phyloP scores from a whole-genome alignment of 1,139 yeast species.

The Hemisphaericaspora subhashii region DNA sequence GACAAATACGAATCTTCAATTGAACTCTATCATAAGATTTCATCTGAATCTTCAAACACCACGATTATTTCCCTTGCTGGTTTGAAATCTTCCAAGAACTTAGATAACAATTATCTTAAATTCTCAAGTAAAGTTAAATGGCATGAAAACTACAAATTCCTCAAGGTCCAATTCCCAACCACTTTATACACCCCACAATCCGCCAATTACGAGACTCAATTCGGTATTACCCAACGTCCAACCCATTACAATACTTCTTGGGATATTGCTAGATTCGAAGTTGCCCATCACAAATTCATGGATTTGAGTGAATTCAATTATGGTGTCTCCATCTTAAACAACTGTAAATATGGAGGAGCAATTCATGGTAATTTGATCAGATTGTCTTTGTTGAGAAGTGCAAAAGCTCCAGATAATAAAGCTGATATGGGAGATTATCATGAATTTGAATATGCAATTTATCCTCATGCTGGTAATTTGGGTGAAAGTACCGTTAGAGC shows the following conservation, averaged over 20 bases:
- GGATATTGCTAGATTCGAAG: conserved; percentile 97
- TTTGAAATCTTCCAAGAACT: conserved; percentile 25
- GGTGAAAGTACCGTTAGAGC: conserved; percentile 64
- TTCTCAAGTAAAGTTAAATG: conserved; percentile 76
- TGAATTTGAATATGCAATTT: conserved; percentile 75
- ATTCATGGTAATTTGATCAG: conserved; percentile 89
- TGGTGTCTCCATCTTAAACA: conserved; percentile 86
- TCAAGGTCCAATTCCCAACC: conserved; percentile 94
- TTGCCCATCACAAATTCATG: conserved; percentile 90
- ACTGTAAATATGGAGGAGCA: conserved; percentile 87
- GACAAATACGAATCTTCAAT: conserved; percentile 65
- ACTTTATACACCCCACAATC: conserved; percentile 64
- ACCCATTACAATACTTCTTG: conserved; percentile 93
- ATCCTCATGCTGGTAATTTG: conserved; percentile 75
- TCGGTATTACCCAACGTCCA: conserved; percentile 86
- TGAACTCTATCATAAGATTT: conserved; percentile 57
- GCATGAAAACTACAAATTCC: conserved; percentile 84
- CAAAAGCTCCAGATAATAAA: conserved; percentile 87
- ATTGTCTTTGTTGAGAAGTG: conserved; percentile 75
- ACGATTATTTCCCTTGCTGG: conserved; percentile 76
- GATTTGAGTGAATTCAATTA: conserved; percentile 83
- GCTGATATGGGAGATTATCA: conserved; percentile 97
- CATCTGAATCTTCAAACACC: conserved; percentile 56
- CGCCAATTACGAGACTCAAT: conserved; percentile 91
- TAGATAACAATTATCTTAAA: conserved; percentile 39